These are phyloP conservation scores for Ascochyta fabae DNA, from an alignment of 2,329 filamentous ascomycete genomes.

Conservation along the genomic window DNA sequence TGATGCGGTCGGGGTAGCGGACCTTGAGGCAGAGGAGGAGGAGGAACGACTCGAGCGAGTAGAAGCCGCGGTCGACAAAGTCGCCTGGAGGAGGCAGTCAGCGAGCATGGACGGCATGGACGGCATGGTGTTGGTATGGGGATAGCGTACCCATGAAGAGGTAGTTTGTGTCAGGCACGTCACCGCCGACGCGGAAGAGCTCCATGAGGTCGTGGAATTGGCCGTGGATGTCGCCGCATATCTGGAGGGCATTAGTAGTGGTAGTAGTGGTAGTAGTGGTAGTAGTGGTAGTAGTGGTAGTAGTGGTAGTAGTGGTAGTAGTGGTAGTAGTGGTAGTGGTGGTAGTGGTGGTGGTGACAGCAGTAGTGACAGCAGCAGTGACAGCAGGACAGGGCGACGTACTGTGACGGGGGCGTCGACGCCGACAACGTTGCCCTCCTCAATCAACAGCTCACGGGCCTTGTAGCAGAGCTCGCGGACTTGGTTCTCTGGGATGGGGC, in stretches of 20 bases:
- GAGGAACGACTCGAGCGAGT: constrained; percentile 95
- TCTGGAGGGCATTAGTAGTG: constrained; percentile 4
- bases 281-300: background rate
- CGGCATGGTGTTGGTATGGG: too few relatives aligned
- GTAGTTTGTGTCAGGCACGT: constrained; percentile 95
- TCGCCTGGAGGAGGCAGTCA: constrained; percentile 65
- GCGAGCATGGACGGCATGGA: background rate
- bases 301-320: too few relatives aligned
- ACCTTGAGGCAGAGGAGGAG: constrained; percentile 96
- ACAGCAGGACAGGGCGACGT: constrained; percentile 40
- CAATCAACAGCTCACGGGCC: constrained; percentile 91
- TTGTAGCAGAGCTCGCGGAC: constrained; percentile 98
- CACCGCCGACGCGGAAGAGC: constrained; percentile 89
- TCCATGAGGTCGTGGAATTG: constrained; percentile 98
- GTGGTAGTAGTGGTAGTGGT: background rate
- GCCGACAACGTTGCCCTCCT: constrained; percentile 96
- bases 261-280: background rate
- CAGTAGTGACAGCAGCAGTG: background rate
- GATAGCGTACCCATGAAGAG: constrained; percentile 81
- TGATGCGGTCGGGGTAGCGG: constrained; percentile 95
- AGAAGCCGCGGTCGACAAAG: constrained; percentile 97
- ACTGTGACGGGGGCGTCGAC: constrained; percentile 94
- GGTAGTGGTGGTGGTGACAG: background rate
- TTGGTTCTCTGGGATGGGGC: constrained; percentile 92
- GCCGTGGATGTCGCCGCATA: constrained; percentile 92